phyloP scores from a whole-genome alignment of 176 grass and related monocot genomes.

The Avena eriantha region DNA sequence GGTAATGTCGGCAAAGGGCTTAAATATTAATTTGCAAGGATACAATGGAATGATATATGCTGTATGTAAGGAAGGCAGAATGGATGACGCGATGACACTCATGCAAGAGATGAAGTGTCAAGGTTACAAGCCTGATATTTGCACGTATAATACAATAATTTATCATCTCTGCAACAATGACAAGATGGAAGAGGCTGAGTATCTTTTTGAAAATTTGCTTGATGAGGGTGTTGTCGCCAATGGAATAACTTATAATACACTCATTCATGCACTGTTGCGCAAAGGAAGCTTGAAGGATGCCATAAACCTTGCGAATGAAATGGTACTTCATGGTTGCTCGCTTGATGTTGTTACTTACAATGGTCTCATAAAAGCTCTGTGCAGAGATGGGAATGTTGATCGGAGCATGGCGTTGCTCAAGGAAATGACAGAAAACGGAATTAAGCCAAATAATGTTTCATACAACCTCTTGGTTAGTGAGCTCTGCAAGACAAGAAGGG shows the following conservation, averaged over 20 bases:
- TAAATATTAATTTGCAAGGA: slow-evolving; percentile 63
- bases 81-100: slow-evolving; percentile 62
- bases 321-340: slow-evolving; percentile 71
- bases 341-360: slow-evolving; percentile 90
- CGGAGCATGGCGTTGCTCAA: slow-evolving; percentile 58
- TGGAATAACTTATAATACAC: slow-evolving; percentile 84
- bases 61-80: slow-evolving; percentile 66
- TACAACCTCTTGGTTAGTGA: slow-evolving; percentile 85
- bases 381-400: slow-evolving; percentile 73
- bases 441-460: slow-evolving; percentile 85
- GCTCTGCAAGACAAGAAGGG: slow-evolving; percentile 72
- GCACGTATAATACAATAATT: slow-evolving; percentile 84
- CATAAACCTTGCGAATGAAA: slow-evolving; percentile 73
- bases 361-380: slow-evolving; percentile 84
- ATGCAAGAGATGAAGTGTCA: slow-evolving; percentile 76
- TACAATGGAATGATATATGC: slow-evolving; percentile 93
- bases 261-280: slow-evolving; percentile 68
- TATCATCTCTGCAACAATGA: slow-evolving; percentile 68
- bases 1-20: slow-evolving; percentile 70
- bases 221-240: slow-evolving; percentile 73
- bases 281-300: slow-evolving; percentile 67
- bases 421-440: slow-evolving; percentile 80
- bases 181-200: slow-evolving; percentile 66
- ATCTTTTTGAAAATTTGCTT: slow-evolving; percentile 70
- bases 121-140: slow-evolving; percentile 83